Base-by-base conservation (phyloP, 352 stramenopile species). In the Pythium periplocum region DNA sequence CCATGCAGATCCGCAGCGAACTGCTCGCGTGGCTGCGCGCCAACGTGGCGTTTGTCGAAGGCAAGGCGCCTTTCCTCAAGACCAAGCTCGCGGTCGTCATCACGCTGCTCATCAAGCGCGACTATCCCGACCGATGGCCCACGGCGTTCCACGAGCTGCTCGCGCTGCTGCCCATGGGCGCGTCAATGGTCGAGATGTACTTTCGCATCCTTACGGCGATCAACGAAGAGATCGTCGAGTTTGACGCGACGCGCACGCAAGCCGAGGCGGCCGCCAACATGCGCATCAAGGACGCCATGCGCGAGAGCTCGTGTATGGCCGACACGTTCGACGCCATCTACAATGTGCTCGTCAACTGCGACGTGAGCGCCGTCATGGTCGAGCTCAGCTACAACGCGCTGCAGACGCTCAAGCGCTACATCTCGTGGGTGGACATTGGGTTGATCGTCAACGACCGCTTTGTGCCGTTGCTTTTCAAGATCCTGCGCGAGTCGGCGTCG, bases 141-240 rank as follows among this genome's bases (percentile, higher is more conserved):
- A 71, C 64, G 6, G 87, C 88, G 6, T 97, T 97, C 70, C 59
- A 71, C 0, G 86, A 97, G 43, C 66, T 97, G 11, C 63, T 91
- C 50, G 73, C 67, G 41, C 62, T 96, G 37, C 62, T 95, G 45
- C 81, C 80, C 0, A 69, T 75, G 35, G 77, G 74, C 36, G 70
- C 80, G 51, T 86, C 83, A 37, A 86, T 93, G 57, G 83, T 96
- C 43, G 87, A 96, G 57, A 87, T 96, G 73, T 96, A 92, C 61
- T 90, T 97, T 44, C 81, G 87, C 37, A 87, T 96, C 45, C 63
- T 96, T n/a, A 73, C 84, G 48, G 82, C 83, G 4, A 91, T 96
- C 42, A 90, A 96, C 61, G 87, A 96, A 56, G 90, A 97, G 57
- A 94, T 97, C 51, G 90, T 96, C 55, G 78, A 89, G 58, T 94